Percentiles rank a stretch among this genome's conserved stretches.
Evolutionary conservation across 108 stramenopile genomes (phyloP).

Genomic region (Fistulifera solaris): DNA sequence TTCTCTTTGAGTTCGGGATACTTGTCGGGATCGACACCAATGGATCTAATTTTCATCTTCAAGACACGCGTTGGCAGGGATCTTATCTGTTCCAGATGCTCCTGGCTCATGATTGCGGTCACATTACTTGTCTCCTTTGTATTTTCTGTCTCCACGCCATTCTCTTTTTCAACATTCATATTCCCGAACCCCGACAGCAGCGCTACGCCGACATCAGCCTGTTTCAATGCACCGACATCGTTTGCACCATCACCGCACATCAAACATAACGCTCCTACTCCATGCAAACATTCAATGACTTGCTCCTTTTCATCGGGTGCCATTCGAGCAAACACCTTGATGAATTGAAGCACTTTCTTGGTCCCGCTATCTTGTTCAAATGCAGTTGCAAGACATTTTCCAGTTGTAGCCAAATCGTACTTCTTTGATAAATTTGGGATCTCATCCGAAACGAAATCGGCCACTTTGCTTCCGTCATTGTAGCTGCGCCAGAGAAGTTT

Average conservation of each 20-base stretch:
- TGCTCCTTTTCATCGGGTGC: slow-evolving; percentile 94
- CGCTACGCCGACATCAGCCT: slow-evolving; percentile 93
- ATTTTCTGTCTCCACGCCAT: slow-evolving; percentile 40
- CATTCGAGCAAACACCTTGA: slow-evolving; percentile 95
- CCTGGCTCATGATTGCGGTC: slow-evolving; percentile 52
- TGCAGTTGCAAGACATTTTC: slow-evolving; percentile 60
- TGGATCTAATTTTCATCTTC: slow-evolving; percentile 49
- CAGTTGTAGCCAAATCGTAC: slow-evolving; percentile 83
- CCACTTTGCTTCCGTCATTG: slow-evolving; percentile 52
- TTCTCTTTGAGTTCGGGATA: slow-evolving; percentile 76
- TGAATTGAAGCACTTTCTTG: slow-evolving; percentile 56
- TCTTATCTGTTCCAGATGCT: slow-evolving; percentile 44
- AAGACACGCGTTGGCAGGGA: slow-evolving; percentile 39
- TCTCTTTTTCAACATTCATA: slow-evolving; percentile 55
- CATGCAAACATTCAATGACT: slow-evolving; percentile 84
- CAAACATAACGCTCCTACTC: slow-evolving; percentile 68
- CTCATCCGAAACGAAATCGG: slow-evolving; percentile 38
- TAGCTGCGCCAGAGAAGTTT: slow-evolving; percentile 83
- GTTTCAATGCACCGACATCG: slow-evolving; percentile 83
- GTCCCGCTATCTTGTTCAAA: slow-evolving; percentile 66
- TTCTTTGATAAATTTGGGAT: slow-evolving; percentile 57
- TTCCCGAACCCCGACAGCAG: slow-evolving; percentile 90
- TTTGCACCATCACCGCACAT: slow-evolving; percentile 99
- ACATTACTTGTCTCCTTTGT: slow-evolving; percentile 22
- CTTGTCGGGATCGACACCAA: slow-evolving; percentile 72